These are phyloP conservation scores for Lactarius sp. DNA, from an alignment of 768 basidiomycete species.

Conservation along the genomic window DNA sequence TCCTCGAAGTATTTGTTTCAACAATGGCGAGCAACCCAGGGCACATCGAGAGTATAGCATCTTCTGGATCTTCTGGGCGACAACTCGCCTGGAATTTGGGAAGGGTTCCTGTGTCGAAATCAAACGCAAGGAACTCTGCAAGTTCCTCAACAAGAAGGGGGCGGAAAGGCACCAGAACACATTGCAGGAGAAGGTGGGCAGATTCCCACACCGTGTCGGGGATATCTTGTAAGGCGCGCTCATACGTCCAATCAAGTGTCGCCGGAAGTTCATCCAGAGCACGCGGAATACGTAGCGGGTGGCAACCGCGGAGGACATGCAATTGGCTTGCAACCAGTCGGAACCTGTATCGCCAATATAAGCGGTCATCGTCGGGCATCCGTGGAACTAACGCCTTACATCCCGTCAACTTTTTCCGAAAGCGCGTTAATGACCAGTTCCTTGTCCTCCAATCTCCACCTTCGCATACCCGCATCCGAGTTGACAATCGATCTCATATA, in stretches of 20 bases:
- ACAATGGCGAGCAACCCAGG: neutral
- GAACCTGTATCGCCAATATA: neutral
- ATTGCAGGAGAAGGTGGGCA: neutral
- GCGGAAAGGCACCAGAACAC: neutral
- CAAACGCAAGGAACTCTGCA: neutral
- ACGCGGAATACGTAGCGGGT: neutral
- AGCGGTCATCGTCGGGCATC: neutral
- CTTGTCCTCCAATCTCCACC: neutral
- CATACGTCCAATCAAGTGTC: neutral
- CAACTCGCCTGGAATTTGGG: neutral
- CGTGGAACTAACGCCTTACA: neutral
- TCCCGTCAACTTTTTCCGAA: neutral
- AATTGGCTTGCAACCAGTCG: neutral
- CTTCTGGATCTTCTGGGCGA: neutral
- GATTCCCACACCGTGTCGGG: neutral
- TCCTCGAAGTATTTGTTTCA: neutral
- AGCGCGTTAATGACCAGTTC: neutral
- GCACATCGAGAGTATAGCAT: neutral
- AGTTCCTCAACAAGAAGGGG: slow-evolving; percentile 1
- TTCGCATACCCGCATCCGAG: neutral
- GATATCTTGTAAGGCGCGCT: neutral
- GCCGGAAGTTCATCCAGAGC: neutral
- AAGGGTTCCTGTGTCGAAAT: neutral
- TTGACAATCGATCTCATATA: neutral
- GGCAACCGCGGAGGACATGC: neutral